Evolutionary conservation across 1,284 basidiomycete species (phyloP), one percentile per base, ranked within the genome.

Genomic region (Cryptococcus sp.): DNA sequence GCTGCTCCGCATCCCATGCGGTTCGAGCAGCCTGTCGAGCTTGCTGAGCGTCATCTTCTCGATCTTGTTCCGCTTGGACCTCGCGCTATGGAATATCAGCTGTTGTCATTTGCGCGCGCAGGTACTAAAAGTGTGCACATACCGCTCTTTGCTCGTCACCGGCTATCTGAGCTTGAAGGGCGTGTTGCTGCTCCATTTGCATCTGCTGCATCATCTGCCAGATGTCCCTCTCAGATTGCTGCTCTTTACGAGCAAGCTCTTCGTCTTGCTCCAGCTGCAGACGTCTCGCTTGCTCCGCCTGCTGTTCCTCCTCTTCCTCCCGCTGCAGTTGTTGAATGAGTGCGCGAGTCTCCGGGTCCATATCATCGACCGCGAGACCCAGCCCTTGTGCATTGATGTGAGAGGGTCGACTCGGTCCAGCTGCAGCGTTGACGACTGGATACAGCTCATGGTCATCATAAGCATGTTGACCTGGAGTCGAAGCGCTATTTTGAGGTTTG

Each of bases 211-310:
- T 68, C 49, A 64, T 60, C 56, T 70, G 63, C 73, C 73, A 77
- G 10, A 71, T 64, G 39, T 73, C 74, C 44, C 75, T 68, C 57
- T 79, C 78, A 38, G 64, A 67, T 50, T 75, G 72, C 61, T 79
- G 78, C 49, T 75, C 74, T 42, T 65, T 64, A 50, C 72, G 59
- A 1, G 78, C 78, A 2, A 76, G 53, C 45, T 68, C 64, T 52
- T 72, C 68, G 54, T 79, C 78, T 40, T 65, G 67, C 46, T 64
- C 62, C 15, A 72, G 55, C 54, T 74, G 73, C 16, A 59, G 57
- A n/a, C 60, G 54, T 45, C 67, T 41, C 6, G 58, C 67, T 20
- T 66, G 64, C 31, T 69, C 64, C n/a, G 61, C 59, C 27, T 62
- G 50, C 38, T 65, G 59, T 2, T 59, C 66, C 50, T 75, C 70